A percentile compares a stretch with the other conserved stretches of the same genome.
phyloP scores from a whole-genome alignment of 176 grass and related monocot genomes.

The Oryza meyeriana region DNA sequence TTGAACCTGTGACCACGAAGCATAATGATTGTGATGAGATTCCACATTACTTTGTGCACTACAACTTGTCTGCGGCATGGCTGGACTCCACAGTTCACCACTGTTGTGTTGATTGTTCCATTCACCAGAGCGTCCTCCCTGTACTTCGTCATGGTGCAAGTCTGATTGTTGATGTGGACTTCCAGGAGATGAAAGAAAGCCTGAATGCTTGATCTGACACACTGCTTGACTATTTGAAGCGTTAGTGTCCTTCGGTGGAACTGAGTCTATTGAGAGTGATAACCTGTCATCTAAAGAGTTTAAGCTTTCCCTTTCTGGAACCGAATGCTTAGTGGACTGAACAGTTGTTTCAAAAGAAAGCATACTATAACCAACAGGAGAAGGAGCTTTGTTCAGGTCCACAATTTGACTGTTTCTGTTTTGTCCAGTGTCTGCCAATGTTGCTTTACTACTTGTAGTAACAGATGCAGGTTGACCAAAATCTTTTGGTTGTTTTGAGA shows the following conservation, averaged over 20 bases:
- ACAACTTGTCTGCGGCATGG: conserved; percentile 11
- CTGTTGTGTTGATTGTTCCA: conserved; percentile 36
- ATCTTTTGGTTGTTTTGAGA: conserved; percentile 67
- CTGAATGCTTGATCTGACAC: conserved; percentile 23
- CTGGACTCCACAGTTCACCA: conserved; percentile 36
- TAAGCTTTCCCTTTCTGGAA: conserved; percentile 26
- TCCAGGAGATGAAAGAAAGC: conserved; percentile 22
- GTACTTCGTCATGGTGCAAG: conserved; percentile 37
- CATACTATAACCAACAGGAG: conserved; percentile 43
- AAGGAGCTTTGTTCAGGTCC: conserved; percentile 39
- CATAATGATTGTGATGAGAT: conserved; percentile 35
- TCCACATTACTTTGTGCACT: conserved; percentile 34
- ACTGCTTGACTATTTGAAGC: conserved; percentile 30
- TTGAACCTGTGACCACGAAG: conserved; percentile 29
- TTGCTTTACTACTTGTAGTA: conserved; percentile 30
- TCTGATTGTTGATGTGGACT: conserved; percentile 31
- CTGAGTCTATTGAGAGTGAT: conserved; percentile 30
- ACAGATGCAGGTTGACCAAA: conserved; percentile 47
- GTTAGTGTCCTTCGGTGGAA: conserved; percentile 41
- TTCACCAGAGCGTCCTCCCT: conserved; percentile 42
- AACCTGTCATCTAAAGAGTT: conserved; percentile 44
- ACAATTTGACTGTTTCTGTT: conserved; percentile 25
- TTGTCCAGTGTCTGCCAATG: conserved; percentile 26
- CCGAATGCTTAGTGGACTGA: conserved; percentile 31
- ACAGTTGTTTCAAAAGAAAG: conserved; percentile 30